Evolutionary conservation across 768 basidiomycete genomes (phyloP).

Genomic region (Lactarius hatsudake): DNA sequence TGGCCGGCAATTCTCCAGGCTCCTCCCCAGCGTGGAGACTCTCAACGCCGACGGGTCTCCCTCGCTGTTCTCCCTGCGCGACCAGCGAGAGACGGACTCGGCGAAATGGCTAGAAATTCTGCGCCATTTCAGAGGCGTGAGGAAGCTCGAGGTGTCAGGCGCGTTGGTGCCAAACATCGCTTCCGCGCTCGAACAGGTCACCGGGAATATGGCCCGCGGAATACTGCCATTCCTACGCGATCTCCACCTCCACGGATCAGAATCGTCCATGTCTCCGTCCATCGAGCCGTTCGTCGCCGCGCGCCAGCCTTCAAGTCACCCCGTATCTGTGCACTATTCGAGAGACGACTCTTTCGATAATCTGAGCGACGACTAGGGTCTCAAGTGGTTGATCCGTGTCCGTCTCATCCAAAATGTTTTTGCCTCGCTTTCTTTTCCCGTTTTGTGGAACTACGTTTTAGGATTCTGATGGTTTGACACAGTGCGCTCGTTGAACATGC

Average conservation of each 20-base stretch:
- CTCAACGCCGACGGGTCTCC: neutral
- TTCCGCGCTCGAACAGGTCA: slow-evolving; percentile 6
- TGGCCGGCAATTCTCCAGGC: neutral
- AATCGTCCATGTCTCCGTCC: neutral
- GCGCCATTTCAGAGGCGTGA: slow-evolving; percentile 3
- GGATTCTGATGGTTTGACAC: neutral
- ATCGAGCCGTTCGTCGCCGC: slow-evolving; percentile 16
- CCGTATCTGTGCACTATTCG: slow-evolving; percentile 4
- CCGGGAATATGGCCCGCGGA: slow-evolving; percentile 13
- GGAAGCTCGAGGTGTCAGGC: slow-evolving; percentile 1
- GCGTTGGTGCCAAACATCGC: slow-evolving; percentile 2
- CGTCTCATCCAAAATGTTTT: neutral
- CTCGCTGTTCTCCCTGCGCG: neutral
- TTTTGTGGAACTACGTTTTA: neutral
- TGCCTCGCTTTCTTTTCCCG: neutral
- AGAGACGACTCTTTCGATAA: neutral
- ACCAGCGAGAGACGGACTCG: neutral
- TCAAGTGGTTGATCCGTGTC: neutral
- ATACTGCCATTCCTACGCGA: slow-evolving; percentile 16
- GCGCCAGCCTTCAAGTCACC: slow-evolving; percentile 3
- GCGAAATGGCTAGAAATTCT: slow-evolving; percentile 5
- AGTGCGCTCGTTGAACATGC: neutral
- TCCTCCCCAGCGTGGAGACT: neutral
- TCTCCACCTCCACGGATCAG: slow-evolving; percentile 1
- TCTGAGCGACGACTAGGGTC: neutral